Base-by-base conservation (phyloP, 192 early-diverging fungal genomes). In the Entomortierella parvispora region DNA sequence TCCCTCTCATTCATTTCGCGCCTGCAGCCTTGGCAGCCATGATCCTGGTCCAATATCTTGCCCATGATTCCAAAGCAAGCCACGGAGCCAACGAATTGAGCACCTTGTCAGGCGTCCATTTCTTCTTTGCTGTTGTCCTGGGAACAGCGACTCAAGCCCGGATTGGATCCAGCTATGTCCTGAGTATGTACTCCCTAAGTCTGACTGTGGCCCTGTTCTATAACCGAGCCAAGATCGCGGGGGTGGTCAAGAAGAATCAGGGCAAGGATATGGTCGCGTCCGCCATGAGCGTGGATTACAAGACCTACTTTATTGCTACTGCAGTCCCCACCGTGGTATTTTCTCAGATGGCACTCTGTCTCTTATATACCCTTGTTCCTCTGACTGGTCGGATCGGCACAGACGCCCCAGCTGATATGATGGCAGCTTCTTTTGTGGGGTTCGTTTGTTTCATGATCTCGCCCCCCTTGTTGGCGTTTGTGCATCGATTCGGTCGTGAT, bases 351-450 rank as follows among this genome's bases (percentile, higher is more conserved):
- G 59, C 62, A 2, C 76, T 59, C 43, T 62, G 79, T 12, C 65
- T 86, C 18, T 61, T 89, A 4, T 82, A 88, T 57, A 65, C 89
- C 17, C 85, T 93, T 67, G 83, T 91, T 2, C 89, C 91, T 0
- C 72, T 93, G 37, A 86, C 85, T 3, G 88, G 87, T 18, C 85
- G 90, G 32, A 88, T 83, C 52, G 91, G 91, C 18, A 68, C 82
- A 0, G 81, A 88, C 52, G 71, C 90, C 0, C 88, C 87, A 26
- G 84, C 80, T 0, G 91, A 93, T 63, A 59, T 84, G 17, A 87
- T 93, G 51, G 77, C 89, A 1, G 79, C 84, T 0, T 60, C 82
- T 18, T 59, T 93, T 18, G 74, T 85, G 25, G 88, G 86, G 1
- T 54, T 85, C 48, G 42, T 86, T 26, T 29, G 71, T 2, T 72